Conservation (phyloP, 495 filamentous ascomycete species). For the Clavariopsis aquatica region DNA sequence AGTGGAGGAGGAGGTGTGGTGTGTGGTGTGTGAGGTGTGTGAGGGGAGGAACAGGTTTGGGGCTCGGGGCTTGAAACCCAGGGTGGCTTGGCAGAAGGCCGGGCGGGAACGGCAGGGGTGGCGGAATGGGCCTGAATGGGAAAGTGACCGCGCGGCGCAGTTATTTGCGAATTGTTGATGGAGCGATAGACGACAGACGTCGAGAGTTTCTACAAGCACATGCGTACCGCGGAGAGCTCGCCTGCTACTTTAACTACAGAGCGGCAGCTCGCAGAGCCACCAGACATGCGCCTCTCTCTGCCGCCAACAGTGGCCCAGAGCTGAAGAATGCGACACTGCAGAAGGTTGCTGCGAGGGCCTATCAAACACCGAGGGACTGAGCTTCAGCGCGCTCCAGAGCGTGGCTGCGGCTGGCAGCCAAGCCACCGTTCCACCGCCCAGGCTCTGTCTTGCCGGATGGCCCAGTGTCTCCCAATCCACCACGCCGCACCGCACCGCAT, state of each 20-base stretch:
- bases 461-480: neutral
- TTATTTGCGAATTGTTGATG: slow-evolving; percentile 14
- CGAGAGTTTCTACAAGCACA: neutral
- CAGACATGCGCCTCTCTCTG: slow-evolving; percentile 23
- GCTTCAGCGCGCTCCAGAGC: neutral
- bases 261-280: slow-evolving; percentile 2
- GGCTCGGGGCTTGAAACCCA: slow-evolving; percentile 3
- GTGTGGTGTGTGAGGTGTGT: too few relatives aligned
- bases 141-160: slow-evolving; percentile 3
- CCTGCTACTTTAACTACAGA: neutral
- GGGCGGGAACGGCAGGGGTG: slow-evolving; percentile 13
- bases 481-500: neutral
- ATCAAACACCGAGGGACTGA: neutral
- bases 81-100: neutral
- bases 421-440: neutral
- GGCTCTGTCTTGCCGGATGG: neutral
- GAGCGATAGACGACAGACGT: slow-evolving; percentile 1
- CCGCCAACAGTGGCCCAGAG: slow-evolving; percentile 14
- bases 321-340: slow-evolving; percentile 32
- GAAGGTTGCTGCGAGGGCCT: neutral
- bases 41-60: slow-evolving; percentile 19
- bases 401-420: neutral
- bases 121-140: neutral
- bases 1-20: slow-evolving; percentile 15
- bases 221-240: neutral